Percentiles rank a stretch among this genome's conserved stretches.
These are phyloP conservation scores for Thermomyces lanuginosus DNA, from an alignment of 2,329 filamentous ascomycete species.

Conservation along the genomic window DNA sequence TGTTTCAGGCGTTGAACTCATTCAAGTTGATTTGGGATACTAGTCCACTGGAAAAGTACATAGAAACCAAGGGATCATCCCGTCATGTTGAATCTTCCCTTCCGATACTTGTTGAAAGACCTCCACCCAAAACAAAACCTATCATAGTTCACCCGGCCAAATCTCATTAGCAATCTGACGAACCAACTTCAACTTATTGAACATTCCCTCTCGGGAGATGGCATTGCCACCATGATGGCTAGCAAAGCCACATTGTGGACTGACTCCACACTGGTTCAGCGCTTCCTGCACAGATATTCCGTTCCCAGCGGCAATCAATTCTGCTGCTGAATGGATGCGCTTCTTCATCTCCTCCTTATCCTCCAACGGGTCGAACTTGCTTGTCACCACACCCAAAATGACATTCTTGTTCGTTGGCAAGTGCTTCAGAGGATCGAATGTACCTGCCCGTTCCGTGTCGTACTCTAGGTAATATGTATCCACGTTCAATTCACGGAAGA, in stretches of 20 bases:
- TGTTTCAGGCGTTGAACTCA: too few species aligned
- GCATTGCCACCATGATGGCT: slow-evolving; percentile 59
- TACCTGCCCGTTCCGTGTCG: slow-evolving; percentile 47
- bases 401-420: slow-evolving; percentile 47
- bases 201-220: slow-evolving; percentile 53
- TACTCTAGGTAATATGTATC: slow-evolving; percentile 56
- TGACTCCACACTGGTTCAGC: slow-evolving; percentile 49
- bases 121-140: neutral
- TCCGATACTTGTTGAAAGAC: slow-evolving; percentile 2
- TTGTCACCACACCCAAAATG: slow-evolving; percentile 47
- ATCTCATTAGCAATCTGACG: slow-evolving; percentile 56
- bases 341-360: slow-evolving; percentile 48
- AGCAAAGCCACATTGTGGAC: slow-evolving; percentile 59
- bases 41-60: too few species aligned
- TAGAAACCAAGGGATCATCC: too few species aligned
- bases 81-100: slow-evolving; percentile 6
- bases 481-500: slow-evolving; percentile 47
- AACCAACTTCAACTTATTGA: slow-evolving; percentile 54
- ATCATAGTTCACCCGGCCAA: slow-evolving; percentile 42
- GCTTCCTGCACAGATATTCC: slow-evolving; percentile 50
- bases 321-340: slow-evolving; percentile 44
- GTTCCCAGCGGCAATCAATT: slow-evolving; percentile 52
- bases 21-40: too few species aligned
- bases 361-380: slow-evolving; percentile 46
- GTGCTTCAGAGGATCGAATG: slow-evolving; percentile 47